These are phyloP conservation scores for Hygrophoropsis aurantiaca DNA, from an alignment of 768 basidiomycete genomes.

Conservation along the genomic window DNA sequence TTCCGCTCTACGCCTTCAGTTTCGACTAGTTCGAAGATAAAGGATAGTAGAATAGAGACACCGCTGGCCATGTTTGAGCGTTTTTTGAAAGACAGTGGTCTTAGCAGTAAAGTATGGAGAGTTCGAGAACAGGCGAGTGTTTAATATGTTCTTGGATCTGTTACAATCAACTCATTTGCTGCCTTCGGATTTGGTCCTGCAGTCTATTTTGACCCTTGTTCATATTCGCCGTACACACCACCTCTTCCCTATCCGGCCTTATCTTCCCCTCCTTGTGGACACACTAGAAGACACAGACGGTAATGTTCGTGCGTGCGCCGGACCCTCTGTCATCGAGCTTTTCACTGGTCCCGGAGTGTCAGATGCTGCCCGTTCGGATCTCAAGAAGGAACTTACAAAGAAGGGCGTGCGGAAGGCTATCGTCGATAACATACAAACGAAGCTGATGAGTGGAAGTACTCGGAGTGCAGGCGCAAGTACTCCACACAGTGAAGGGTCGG, in stretches of 20 bases:
- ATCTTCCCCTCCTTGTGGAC: constrained; percentile 76
- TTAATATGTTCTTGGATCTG: not conserved
- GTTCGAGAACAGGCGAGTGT: constrained; percentile 81
- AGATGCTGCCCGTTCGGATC: constrained; percentile 85
- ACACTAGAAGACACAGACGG: constrained; percentile 89
- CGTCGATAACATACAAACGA: constrained; percentile 73
- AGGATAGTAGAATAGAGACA: constrained; percentile 64
- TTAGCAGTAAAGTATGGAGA: constrained; percentile 82
- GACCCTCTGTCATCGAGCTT: constrained; percentile 76
- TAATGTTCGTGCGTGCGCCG: constrained; percentile 84
- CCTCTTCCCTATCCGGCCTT: constrained; percentile 79
- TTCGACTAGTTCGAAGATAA: constrained; percentile 43
- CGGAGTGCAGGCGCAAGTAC: constrained; percentile 41
- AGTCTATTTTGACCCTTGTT: constrained; percentile 69
- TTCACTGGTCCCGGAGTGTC: constrained; percentile 83
- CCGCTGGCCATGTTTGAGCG: constrained; percentile 72
- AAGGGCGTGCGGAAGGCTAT: constrained; percentile 87
- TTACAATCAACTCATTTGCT: not conserved
- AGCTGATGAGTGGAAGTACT: constrained; percentile 48
- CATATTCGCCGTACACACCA: constrained; percentile 70
- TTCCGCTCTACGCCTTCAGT: constrained; percentile 54
- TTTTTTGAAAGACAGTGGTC: constrained; percentile 66
- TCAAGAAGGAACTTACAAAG: constrained; percentile 89
- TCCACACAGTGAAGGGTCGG: constrained; percentile 58
- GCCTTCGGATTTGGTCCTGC: too few relatives aligned